These are phyloP conservation scores for Puccinia polysora DNA, from an alignment of 1,284 basidiomycete species.

Conservation along the genomic window DNA sequence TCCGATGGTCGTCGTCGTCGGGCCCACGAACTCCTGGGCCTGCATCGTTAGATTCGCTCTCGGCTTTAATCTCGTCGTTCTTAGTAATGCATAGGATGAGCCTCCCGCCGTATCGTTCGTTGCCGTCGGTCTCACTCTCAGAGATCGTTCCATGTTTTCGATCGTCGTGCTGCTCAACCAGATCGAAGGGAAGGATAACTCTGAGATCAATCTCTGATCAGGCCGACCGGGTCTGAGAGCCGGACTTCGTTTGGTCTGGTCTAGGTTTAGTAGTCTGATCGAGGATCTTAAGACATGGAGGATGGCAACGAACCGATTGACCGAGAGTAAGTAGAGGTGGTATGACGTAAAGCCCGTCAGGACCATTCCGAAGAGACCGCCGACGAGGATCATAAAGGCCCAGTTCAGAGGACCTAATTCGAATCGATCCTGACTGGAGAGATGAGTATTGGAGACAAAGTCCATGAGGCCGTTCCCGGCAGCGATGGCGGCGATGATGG, in stretches of 20 bases:
- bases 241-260: not conserved
- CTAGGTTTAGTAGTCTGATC: too few relatives aligned
- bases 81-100: slow-evolving; percentile 36
- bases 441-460: slow-evolving; percentile 35
- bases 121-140: slow-evolving; percentile 27
- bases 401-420: slow-evolving; percentile 52
- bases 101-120: slow-evolving; percentile 2
- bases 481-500: slow-evolving; percentile 48
- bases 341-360: slow-evolving; percentile 50
- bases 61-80: slow-evolving; percentile 9
- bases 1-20: not conserved
- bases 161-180: slow-evolving; percentile 50
- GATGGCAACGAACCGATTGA: slow-evolving; percentile 48
- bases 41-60: not conserved
- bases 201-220: too few relatives aligned
- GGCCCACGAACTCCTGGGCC: not conserved
- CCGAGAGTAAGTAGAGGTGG: slow-evolving; percentile 52
- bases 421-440: slow-evolving; percentile 46
- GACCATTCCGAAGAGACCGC: slow-evolving; percentile 48
- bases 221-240: too few relatives aligned
- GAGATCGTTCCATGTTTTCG: slow-evolving; percentile 53
- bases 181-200: not conserved
- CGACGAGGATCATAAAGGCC: slow-evolving; percentile 52
- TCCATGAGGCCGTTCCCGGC: slow-evolving; percentile 48
- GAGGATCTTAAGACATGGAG: not conserved